Conservation (phyloP, 345 rosid genomes). For the Citrus reticulata region DNA sequence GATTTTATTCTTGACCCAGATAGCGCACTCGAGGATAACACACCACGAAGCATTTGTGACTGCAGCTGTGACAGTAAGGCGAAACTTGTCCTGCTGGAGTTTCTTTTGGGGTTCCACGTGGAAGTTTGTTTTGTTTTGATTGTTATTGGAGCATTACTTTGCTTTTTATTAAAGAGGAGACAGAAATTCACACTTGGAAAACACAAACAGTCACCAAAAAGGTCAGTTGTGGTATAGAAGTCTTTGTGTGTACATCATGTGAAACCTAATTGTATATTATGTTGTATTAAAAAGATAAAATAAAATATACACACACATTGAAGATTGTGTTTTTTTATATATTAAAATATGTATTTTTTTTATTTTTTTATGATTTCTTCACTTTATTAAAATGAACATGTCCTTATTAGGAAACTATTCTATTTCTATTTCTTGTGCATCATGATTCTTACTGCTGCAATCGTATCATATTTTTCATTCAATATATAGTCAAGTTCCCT, state of each 20-base stretch:
- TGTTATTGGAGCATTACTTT: slow-evolving; percentile 45
- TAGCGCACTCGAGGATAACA: slow-evolving; percentile 19
- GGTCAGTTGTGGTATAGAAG: slow-evolving; percentile 24
- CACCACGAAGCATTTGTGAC: slow-evolving; percentile 35
- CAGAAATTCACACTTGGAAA: slow-evolving; percentile 42
- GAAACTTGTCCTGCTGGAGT: slow-evolving; percentile 19
- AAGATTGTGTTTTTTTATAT: not conserved
- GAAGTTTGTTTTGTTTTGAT: slow-evolving; percentile 46
- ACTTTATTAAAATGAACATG: too few relatives aligned
- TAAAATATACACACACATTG: not conserved
- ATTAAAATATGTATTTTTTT: accelerated
- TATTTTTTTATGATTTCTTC: too few relatives aligned
- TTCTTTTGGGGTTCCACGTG: slow-evolving; percentile 38
- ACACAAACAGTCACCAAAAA: slow-evolving; percentile 41
- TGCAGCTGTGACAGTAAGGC: slow-evolving; percentile 32
- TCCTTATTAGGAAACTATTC: too few relatives aligned
- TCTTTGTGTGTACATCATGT: not conserved
- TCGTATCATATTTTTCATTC: not conserved
- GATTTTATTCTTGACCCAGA: slow-evolving; percentile 88
- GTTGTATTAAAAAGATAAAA: too few relatives aligned
- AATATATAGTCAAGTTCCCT: slow-evolving; percentile 57
- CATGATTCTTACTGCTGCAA: not conserved
- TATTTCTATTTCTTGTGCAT: not conserved
- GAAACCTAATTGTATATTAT: not conserved
- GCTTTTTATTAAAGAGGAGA: slow-evolving; percentile 50